These are phyloP conservation scores for Acanthamoeba quina DNA, from an alignment of 208 protist species.

Conservation along the genomic window DNA sequence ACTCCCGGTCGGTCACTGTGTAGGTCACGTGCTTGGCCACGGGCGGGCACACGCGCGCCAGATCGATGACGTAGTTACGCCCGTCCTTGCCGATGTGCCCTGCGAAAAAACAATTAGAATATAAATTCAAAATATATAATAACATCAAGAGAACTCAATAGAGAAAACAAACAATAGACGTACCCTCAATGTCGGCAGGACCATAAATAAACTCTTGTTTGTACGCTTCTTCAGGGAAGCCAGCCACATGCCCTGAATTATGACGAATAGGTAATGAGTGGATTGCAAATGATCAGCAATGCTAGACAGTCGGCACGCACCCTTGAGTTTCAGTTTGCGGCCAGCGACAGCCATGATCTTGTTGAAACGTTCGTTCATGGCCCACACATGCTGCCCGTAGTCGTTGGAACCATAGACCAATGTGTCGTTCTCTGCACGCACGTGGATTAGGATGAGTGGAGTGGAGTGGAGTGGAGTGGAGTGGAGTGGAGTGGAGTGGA, in stretches of 20 bases:
- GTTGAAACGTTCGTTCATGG: constrained; percentile 49
- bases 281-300: not conserved
- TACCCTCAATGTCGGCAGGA: constrained; percentile 65
- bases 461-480: too few relatives aligned
- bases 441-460: not conserved
- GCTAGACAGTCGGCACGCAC: not conserved
- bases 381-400: constrained; percentile 17
- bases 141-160: not conserved
- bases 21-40: constrained; percentile 61
- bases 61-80: constrained; percentile 67
- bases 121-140: not conserved
- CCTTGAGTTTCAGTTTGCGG: constrained; percentile 53
- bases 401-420: constrained; percentile 68
- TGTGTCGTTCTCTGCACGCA: constrained; percentile 1
- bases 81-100: constrained; percentile 67
- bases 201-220: constrained; percentile 48
- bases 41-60: constrained; percentile 79
- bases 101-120: not conserved
- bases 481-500: too few relatives aligned
- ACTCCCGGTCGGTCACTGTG: not conserved
- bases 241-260: constrained; percentile 3
- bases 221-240: not conserved
- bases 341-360: constrained; percentile 67
- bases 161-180: not conserved
- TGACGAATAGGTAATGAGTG: not conserved